phyloP scores from a whole-genome alignment of 306 rosid species.

The Cucurbita maxima region DNA sequence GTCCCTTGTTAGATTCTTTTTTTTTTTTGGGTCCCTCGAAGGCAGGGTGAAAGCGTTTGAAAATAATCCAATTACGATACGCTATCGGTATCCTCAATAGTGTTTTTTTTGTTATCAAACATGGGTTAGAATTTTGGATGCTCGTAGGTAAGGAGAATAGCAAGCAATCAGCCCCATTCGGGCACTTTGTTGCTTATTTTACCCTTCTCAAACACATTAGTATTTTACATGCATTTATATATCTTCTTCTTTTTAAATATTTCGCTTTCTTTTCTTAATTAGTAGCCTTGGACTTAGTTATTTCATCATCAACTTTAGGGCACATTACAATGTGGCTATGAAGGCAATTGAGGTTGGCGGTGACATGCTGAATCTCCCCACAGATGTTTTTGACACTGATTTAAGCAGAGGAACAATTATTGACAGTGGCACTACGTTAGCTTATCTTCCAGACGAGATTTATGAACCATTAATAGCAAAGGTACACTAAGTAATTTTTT shows the following conservation, averaged over 20 bases:
- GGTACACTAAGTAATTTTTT: slow-evolving; percentile 19
- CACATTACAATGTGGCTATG: slow-evolving; percentile 76
- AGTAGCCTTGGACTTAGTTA: slow-evolving; percentile 21
- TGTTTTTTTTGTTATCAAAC: not conserved
- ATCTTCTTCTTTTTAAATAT: slow-evolving; percentile 4
- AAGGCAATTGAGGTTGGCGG: slow-evolving; percentile 58
- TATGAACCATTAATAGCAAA: slow-evolving; percentile 29
- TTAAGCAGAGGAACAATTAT: slow-evolving; percentile 45
- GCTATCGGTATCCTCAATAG: not conserved
- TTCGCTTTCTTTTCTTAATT: slow-evolving; percentile 15
- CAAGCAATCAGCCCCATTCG: not conserved
- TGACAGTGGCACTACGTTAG: slow-evolving; percentile 95
- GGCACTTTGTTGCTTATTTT: not conserved
- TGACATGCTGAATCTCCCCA: slow-evolving; percentile 39
- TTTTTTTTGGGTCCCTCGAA: no score
- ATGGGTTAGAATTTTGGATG: not conserved
- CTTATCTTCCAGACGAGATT: slow-evolving; percentile 44
- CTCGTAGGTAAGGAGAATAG: not conserved
- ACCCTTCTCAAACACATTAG: not conserved
- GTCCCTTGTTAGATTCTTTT: no score
- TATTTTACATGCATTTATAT: not conserved
- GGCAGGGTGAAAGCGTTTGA: not conserved
- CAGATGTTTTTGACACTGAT: slow-evolving; percentile 38
- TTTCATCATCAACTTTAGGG: slow-evolving; percentile 30
- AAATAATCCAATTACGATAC: not conserved